These are phyloP conservation scores for Pythium vanterpoolii DNA, from an alignment of 352 stramenopile genomes.

Conservation along the genomic window DNA sequence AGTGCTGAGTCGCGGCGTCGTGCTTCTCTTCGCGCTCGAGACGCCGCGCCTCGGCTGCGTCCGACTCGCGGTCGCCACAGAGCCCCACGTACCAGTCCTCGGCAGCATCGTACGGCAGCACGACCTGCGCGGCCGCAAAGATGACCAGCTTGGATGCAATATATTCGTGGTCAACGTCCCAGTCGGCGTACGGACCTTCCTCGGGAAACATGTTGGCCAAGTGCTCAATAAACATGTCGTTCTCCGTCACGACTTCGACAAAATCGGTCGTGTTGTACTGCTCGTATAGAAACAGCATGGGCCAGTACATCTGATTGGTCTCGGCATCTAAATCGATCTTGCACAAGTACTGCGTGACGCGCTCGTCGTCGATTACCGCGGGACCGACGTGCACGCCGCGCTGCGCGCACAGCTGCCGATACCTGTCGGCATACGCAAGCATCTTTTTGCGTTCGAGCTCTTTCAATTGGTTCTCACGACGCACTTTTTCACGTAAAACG, in stretches of 20 bases:
- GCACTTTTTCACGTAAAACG: constrained; percentile 58
- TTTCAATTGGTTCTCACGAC: constrained; percentile 42
- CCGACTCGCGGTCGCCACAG: constrained; percentile 66
- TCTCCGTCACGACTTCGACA: constrained; percentile 74
- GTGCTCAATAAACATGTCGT: constrained; percentile 81
- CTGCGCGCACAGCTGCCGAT: constrained; percentile 64
- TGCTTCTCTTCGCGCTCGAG: constrained; percentile 67
- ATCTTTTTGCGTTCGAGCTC: constrained; percentile 68
- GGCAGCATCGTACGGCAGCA: constrained; percentile 51
- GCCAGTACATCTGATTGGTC: constrained; percentile 67
- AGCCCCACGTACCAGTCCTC: constrained; percentile 81
- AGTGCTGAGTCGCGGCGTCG: constrained; percentile 72
- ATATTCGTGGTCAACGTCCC: constrained; percentile 70
- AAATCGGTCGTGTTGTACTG: constrained; percentile 85
- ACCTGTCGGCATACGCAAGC: constrained; percentile 69
- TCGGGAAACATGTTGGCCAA: constrained; percentile 89
- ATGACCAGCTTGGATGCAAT: constrained; percentile 72
- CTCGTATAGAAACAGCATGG: constrained; percentile 82
- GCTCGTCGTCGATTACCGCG: constrained; percentile 74
- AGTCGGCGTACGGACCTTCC: constrained; percentile 78
- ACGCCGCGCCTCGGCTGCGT: constrained; percentile 58
- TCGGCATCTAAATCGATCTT: constrained; percentile 72
- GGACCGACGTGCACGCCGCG: constrained; percentile 67
- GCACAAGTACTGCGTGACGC: constrained; percentile 77
- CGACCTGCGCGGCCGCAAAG: constrained; percentile 70